These are phyloP conservation scores for Leccinum variicolor DNA, from an alignment of 768 basidiomycete species.

Conservation along the genomic window DNA sequence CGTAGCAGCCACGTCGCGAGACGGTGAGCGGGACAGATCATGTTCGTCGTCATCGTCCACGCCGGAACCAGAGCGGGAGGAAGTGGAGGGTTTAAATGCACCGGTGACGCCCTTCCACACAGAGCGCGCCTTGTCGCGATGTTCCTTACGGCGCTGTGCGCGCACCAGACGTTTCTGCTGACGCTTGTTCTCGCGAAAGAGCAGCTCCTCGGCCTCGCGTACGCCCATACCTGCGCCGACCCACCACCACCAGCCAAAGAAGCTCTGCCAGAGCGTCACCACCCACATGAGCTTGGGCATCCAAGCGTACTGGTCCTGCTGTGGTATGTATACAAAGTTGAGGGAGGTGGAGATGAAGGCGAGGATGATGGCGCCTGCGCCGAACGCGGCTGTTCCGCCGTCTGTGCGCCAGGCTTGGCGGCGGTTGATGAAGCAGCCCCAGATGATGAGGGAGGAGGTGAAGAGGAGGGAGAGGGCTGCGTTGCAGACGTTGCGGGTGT, in stretches of 20 bases:
- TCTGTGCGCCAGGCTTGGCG: conserved; percentile 93
- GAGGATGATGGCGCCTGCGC: conserved; percentile 77
- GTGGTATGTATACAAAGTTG: conserved; percentile 84
- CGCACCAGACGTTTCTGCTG: conserved; percentile 45
- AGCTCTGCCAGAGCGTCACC: conserved; percentile 95
- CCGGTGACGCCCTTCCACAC: conserved; percentile 59
- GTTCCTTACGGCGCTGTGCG: conserved; percentile 46
- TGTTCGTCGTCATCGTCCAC: background rate
- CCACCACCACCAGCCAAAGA: conserved; percentile 99
- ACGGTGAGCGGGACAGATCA: background rate
- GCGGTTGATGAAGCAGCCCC: conserved; percentile 90
- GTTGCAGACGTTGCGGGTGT: conserved; percentile 91
- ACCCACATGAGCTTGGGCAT: conserved; percentile 87
- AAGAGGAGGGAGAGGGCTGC: conserved; percentile 95
- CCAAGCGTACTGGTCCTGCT: conserved; percentile 87
- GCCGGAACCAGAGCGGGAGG: background rate
- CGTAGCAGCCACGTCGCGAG: conserved; percentile 6
- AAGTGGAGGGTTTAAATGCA: conserved; percentile 36
- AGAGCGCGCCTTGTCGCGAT: conserved; percentile 49
- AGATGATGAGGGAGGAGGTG: conserved; percentile 82
- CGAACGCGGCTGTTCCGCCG: conserved; percentile 94
- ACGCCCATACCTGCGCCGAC: conserved; percentile 88
- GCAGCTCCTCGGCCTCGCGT: conserved; percentile 64
- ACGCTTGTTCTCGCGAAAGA: conserved; percentile 52
- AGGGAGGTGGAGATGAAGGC: conserved; percentile 80